Evolutionary conservation across 73 alveolate genomes (phyloP), one percentile per base, ranked within the genome.

Genomic region (Paramecium pentaurelia): DNA sequence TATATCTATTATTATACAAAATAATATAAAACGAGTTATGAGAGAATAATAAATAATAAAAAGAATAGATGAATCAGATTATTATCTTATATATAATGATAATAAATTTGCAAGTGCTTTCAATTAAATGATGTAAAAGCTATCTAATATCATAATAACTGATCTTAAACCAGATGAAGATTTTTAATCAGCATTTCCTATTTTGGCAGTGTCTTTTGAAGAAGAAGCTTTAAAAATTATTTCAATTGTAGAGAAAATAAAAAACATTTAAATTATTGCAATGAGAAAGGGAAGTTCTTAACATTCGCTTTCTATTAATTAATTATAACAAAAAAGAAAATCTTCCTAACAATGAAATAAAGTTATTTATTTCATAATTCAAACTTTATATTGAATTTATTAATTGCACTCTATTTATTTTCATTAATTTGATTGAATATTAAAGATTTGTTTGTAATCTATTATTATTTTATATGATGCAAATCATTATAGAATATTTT

Each of bases 121-220:
- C 40, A 77, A 14, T 8, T n/a, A 77, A 42, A 14, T 40, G 30
- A 80, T 80, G 91, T 27, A 49, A 25, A 80, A 36, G 11, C 58
- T 80, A 37, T 45, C 91, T 5, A 80, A 42, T 9, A n/a, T 80
- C 3, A 80, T 80, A 18, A 3, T 80, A 25, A 44, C 77, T 20
- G 75, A 80, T 9, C 91, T 80, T 47, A 80, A 80, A 44, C 42
- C 47, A 14, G 91, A 80, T 45, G 51, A 80, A 47, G 91, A 80
- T 8, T 80, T 80, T 36, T 32, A 80, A 45, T 80, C 58, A 12
- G 77, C 71, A 10, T 80, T 80, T 11, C 91, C 91, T 4, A 80
- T 80, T 20, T 80, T 80, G 49, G n/a, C 42, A 22, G 91, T 80
- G 11, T 44, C 49, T 4, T 80, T 80, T 27, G 49, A 25, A 6